Evolutionary conservation across 768 basidiomycete species (phyloP).

Genomic region (Tricholoma flavovirens): DNA sequence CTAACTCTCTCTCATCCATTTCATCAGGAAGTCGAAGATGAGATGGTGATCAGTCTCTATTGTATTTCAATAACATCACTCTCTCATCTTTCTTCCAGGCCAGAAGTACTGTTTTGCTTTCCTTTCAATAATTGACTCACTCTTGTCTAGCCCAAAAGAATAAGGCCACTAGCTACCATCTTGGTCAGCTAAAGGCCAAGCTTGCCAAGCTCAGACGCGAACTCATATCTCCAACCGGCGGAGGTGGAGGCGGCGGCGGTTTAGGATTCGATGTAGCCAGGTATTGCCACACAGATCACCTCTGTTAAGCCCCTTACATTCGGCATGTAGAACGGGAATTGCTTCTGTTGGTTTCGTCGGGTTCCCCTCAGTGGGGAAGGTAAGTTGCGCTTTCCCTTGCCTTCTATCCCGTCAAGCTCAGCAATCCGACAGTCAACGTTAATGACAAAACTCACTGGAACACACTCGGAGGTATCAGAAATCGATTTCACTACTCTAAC

Average conservation of each 20-base stretch:
- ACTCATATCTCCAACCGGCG: constrained; percentile 71
- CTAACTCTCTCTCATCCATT: constrained; percentile 12
- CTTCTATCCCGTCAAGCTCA: background rate
- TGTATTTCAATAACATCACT: constrained; percentile 8
- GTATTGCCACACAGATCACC: constrained; percentile 16
- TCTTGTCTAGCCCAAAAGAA: constrained; percentile 79
- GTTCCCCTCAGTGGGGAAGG: constrained; percentile 95
- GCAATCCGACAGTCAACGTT: constrained; percentile 61
- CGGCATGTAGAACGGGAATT: constrained; percentile 70
- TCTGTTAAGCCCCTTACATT: constrained; percentile 1
- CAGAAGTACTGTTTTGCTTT: constrained; percentile 55
- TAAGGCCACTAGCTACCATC: constrained; percentile 93
- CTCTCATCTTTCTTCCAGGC: constrained; percentile 43
- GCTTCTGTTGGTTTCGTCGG: constrained; percentile 93
- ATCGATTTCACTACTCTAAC: constrained; percentile 97
- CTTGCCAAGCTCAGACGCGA: constrained; percentile 95
- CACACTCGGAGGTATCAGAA: constrained; percentile 91
- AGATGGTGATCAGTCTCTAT: constrained; percentile 62
- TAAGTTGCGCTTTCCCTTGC: constrained; percentile 19
- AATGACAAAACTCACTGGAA: constrained; percentile 96
- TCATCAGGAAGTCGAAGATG: constrained; percentile 87
- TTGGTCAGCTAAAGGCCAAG: constrained; percentile 97
- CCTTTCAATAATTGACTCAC: constrained; percentile 3
- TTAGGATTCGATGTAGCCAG: constrained; percentile 95
- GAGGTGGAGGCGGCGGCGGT: constrained; percentile 80